These are phyloP conservation scores for Kazachstania africana DNA, from an alignment of 805 yeast species.

Conservation along the genomic window DNA sequence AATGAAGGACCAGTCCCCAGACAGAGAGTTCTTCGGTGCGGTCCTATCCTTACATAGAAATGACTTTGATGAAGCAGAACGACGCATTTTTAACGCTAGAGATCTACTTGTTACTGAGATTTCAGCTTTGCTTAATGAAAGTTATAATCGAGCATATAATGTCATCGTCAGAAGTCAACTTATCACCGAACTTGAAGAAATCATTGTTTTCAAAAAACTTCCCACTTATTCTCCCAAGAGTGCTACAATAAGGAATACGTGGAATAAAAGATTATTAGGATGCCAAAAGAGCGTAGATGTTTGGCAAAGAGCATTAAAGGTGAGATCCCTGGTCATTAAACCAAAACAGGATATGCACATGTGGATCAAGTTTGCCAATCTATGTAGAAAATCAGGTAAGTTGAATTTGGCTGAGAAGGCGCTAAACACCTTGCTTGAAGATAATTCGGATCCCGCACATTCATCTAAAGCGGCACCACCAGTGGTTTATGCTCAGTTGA, in stretches of 20 bases:
- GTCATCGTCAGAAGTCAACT: constrained; percentile 93
- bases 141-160: constrained; percentile 90
- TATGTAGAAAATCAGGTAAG: constrained; percentile 86
- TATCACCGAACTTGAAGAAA: constrained; percentile 91
- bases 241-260: constrained; percentile 67
- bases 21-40: constrained; percentile 86
- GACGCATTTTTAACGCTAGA: constrained; percentile 71
- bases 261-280: constrained; percentile 84
- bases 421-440: constrained; percentile 63
- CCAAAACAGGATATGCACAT: constrained; percentile 95
- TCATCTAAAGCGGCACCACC: constrained; percentile 81
- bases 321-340: constrained; percentile 81
- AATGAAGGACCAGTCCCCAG: constrained; percentile 86
- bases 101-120: constrained; percentile 84
- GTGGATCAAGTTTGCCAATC: constrained; percentile 94
- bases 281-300: constrained; percentile 93
- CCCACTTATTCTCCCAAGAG: constrained; percentile 75
- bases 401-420: constrained; percentile 86
- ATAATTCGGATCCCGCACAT: constrained; percentile 36
- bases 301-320: constrained; percentile 92
- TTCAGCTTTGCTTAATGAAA: constrained; percentile 85
- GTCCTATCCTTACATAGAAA: constrained; percentile 72
- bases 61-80: constrained; percentile 67
- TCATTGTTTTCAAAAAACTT: constrained; percentile 71
- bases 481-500: constrained; percentile 90